Percentiles rank a stretch among this genome's conserved stretches.
Conservation (phyloP, 2,329 filamentous ascomycete species). For the Beauveria australis region DNA sequence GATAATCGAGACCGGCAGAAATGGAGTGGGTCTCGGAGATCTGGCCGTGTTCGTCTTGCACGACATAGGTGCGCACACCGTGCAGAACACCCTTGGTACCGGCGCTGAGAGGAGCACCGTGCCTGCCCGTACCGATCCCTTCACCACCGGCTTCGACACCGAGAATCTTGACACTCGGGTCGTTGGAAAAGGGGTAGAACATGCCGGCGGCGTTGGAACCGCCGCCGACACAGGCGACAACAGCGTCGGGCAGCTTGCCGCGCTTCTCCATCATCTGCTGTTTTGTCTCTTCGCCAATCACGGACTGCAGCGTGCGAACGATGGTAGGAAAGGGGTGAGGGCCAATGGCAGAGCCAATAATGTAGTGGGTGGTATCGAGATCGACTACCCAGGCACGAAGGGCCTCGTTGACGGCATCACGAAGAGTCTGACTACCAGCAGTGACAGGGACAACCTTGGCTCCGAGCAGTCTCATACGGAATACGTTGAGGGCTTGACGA, state of each 20-base stretch:
- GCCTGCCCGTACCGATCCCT: constrained; percentile 74
- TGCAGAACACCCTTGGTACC: constrained; percentile 90
- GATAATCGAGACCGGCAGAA: constrained; percentile 93
- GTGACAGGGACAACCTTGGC: constrained; percentile 90
- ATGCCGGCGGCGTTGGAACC: constrained; percentile 94
- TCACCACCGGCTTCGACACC: constrained; percentile 95
- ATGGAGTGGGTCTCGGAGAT: constrained; percentile 94
- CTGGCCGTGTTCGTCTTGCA: constrained; percentile 88
- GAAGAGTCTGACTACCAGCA: constrained; percentile 74
- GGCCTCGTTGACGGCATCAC: constrained; percentile 91
- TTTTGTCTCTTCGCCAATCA: constrained; percentile 94
- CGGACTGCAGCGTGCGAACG: constrained; percentile 92
- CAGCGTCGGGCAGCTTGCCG: constrained; percentile 87
- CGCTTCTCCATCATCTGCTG: constrained; percentile 77
- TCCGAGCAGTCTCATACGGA: constrained; percentile 94
- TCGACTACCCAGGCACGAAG: constrained; percentile 89
- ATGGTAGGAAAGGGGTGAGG: constrained; percentile 98
- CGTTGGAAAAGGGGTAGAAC: constrained; percentile 93
- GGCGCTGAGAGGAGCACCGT: constrained; percentile 79
- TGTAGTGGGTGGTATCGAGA: constrained; percentile 92
- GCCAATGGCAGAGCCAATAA: constrained; percentile 94
- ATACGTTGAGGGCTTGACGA: constrained; percentile 93
- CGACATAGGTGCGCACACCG: constrained; percentile 89
- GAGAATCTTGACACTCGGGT: constrained; percentile 75
- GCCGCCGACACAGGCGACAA: constrained; percentile 93